Evolutionary conservation across 352 stramenopile species (phyloP), one percentile per base, ranked within the genome.

Genomic region (Phytopythium litorale): DNA sequence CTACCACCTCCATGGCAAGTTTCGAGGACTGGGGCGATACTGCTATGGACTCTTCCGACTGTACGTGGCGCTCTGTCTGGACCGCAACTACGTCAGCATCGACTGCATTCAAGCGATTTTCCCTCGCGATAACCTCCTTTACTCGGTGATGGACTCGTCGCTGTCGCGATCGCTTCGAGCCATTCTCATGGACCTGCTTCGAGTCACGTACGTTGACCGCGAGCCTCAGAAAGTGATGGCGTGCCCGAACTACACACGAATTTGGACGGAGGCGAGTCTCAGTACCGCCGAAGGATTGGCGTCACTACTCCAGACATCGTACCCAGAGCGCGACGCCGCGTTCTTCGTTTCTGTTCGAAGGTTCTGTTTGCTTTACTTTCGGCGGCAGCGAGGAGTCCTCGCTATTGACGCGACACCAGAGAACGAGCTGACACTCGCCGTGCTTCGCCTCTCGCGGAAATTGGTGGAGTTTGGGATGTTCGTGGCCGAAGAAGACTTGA

Each of bases 51-150:
- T 91, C 15, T 77, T 91, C 28, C 79, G 80, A 12, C 68, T 91
- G 2, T 91, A 89, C 58, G 70, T 82, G n/a, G 84, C 78, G 5
- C 60, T 91, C 6, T 91, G 82, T 19, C 60, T 87, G 35, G 82
- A 91, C 66, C 78, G 82, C 45, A 91, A 91, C 68, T 91, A 91
- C 50, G 67, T 87, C 28, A 87, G 79, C 56, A 91, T 91, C 48
- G 73, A 91, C 51, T 83, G 85, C 59, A 72, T 91, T 33, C 79
- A 89, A 35, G 64, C 70, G 12, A 73, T 70, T 6, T 91, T 91
- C 66, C 79, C 82, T 11, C 76, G 82, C 15, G 67, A 82, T 23
- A 77, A 75, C 37, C 63, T 91, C 8, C 53, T 91, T 16, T 56
- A 63, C 2, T 75, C 70, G 12, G 75, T 84, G 18, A 75, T 82